These are phyloP conservation scores for Styphnolobium japonicum DNA, from an alignment of 306 rosid genomes.

Conservation along the genomic window DNA sequence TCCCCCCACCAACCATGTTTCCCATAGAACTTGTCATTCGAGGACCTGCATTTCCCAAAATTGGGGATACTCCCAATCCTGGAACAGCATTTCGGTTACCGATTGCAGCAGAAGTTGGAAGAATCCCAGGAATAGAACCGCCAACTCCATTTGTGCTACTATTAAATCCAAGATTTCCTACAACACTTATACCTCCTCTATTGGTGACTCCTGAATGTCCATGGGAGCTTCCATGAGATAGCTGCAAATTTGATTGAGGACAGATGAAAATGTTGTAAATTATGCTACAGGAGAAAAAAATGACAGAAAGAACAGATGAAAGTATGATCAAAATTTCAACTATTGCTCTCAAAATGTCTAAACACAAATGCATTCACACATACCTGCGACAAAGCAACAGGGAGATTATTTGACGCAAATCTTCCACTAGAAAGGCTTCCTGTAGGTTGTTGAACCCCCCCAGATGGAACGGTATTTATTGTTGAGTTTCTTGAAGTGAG, in stretches of 20 bases:
- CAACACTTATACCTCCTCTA: conserved; percentile 97
- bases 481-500: conserved; percentile 78
- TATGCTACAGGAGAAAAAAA: conserved; percentile 5
- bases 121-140: conserved; percentile 97
- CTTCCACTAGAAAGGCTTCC: conserved; percentile 89
- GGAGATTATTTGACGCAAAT: conserved; percentile 80
- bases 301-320: conserved; percentile 21
- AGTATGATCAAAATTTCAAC: not conserved
- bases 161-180: conserved; percentile 96
- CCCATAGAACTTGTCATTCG: conserved; percentile 94
- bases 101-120: conserved; percentile 90
- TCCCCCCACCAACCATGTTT: conserved; percentile 93
- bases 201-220: conserved; percentile 86
- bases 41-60: conserved; percentile 82
- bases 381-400: conserved; percentile 93
- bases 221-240: conserved; percentile 84
- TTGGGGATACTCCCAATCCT: conserved; percentile 94
- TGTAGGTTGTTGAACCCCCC: conserved; percentile 89
- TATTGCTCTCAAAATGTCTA: not conserved
- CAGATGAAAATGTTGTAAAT: not conserved
- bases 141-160: conserved; percentile 95
- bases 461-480: conserved; percentile 73
- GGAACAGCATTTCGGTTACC: conserved; percentile 95
- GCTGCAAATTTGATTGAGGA: conserved; percentile 50
- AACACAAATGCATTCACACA: not conserved